These are phyloP conservation scores for Echria macrotheca DNA, from an alignment of 495 filamentous ascomycete species.

Conservation along the genomic window DNA sequence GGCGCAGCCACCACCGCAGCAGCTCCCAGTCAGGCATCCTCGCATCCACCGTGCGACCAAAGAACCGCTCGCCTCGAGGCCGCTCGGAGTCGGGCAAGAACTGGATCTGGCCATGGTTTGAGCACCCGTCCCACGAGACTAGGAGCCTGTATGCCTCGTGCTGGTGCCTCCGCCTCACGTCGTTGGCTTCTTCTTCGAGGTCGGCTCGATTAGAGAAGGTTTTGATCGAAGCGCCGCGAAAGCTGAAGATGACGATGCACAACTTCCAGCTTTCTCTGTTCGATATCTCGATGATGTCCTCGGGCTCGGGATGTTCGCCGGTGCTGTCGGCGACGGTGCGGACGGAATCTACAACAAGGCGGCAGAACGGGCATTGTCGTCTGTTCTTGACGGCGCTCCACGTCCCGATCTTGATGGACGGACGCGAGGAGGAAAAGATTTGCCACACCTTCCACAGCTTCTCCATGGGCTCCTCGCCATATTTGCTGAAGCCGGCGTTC, in stretches of 20 bases:
- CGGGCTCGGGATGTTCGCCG: not conserved
- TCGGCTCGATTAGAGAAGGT: constrained; percentile 5
- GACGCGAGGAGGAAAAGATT: not conserved
- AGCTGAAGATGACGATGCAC: constrained; percentile 10
- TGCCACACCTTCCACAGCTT: constrained; percentile 5
- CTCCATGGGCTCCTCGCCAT: not conserved
- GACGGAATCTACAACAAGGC: not conserved
- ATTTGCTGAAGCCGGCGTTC: not conserved
- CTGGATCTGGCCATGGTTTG: constrained; percentile 1
- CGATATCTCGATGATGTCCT: not conserved
- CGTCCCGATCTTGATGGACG: not conserved
- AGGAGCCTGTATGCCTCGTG: not conserved
- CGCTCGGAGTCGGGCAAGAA: not conserved
- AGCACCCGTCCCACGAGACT: not conserved
- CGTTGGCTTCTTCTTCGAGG: not conserved
- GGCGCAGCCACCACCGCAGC: not conserved
- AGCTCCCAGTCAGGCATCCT: not conserved
- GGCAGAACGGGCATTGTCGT: not conserved
- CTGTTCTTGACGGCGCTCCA: not conserved
- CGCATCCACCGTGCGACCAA: not conserved
- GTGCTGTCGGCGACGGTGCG: not conserved
- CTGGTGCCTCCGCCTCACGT: not conserved
- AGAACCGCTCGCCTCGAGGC: not conserved
- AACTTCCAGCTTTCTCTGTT: constrained; percentile 10
- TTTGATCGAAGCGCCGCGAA: not conserved